Conservation (phyloP, 2,329 filamentous ascomycete species). For the Aureobasidium sp. region DNA sequence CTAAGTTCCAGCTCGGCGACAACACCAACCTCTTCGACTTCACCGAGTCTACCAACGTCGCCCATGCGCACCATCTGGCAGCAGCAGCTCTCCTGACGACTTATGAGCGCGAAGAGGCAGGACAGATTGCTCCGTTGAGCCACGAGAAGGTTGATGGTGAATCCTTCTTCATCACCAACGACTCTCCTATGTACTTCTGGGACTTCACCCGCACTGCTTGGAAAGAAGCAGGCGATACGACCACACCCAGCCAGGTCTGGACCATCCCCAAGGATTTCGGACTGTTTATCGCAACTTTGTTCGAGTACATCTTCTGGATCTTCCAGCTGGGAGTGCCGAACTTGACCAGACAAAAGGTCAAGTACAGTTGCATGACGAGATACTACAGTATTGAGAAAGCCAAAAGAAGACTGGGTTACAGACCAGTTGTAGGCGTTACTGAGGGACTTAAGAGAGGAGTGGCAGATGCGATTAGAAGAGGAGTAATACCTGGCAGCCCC, state of each 20-base stretch:
- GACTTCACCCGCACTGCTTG: conserved; percentile 43
- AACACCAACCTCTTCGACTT: conserved; percentile 51
- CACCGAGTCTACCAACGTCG: conserved; percentile 47
- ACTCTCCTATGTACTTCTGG: conserved; percentile 45
- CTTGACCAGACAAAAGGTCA: conserved; percentile 43
- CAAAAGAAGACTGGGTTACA: conserved; percentile 61
- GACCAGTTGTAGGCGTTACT: conserved; percentile 58
- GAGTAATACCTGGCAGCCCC: conserved; percentile 29
- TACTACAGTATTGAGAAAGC: conserved; percentile 76
- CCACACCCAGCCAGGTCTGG: conserved; percentile 37
- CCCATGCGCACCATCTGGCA: conserved; percentile 46
- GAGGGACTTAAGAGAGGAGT: conserved; percentile 52
- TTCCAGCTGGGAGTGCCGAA: conserved; percentile 39
- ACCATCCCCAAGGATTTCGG: conserved; percentile 36
- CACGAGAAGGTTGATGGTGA: conserved; percentile 45
- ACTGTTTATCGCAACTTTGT: conserved; percentile 35
- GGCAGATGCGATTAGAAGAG: conserved; percentile 33
- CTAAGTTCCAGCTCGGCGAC: conserved; percentile 44
- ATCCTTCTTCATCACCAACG: conserved; percentile 47
- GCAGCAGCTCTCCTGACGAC: conserved; percentile 43
- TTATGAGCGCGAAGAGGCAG: conserved; percentile 28
- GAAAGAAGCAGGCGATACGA: conserved; percentile 37
- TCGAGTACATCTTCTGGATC: conserved; percentile 41
- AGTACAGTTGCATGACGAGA: conserved; percentile 66
- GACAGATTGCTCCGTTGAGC: conserved; percentile 34